These are phyloP conservation scores for Nemophila menziesii DNA, from an alignment of 257 asterid genomes.

Conservation along the genomic window DNA sequence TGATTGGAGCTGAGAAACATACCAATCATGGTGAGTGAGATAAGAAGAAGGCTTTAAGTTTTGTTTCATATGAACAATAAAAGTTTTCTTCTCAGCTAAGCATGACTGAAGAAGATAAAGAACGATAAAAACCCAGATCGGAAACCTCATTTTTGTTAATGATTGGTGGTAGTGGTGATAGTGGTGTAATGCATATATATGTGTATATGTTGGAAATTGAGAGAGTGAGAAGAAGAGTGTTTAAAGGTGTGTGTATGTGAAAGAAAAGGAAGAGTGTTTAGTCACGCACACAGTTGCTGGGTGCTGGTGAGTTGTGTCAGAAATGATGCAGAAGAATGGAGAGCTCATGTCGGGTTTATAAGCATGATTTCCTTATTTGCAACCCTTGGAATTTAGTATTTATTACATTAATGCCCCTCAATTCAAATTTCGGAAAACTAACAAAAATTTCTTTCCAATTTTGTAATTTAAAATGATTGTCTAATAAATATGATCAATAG, in stretches of 20 bases:
- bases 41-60: constrained; percentile 20
- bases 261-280: neutral
- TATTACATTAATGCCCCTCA: constrained; percentile 19
- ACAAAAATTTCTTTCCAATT: too few species aligned
- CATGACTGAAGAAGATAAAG: constrained; percentile 14
- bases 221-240: neutral
- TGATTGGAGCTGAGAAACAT: constrained; percentile 14
- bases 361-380: neutral
- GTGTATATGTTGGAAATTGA: neutral
- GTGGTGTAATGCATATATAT: neutral
- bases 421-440: too few species aligned
- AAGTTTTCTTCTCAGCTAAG: constrained; percentile 16
- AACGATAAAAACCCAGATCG: constrained; percentile 8
- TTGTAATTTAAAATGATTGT: too few species aligned
- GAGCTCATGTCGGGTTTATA: constrained; percentile 25
- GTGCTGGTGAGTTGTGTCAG: constrained; percentile 23
- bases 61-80: constrained; percentile 35
- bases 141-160: constrained; percentile 11
- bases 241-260: neutral
- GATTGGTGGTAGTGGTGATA: neutral
- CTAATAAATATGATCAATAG: too few species aligned
- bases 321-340: constrained; percentile 5
- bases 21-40: constrained; percentile 29
- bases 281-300: constrained; percentile 8
- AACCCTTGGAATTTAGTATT: neutral